A percentile compares a stretch with the other conserved stretches of the same genome.
These are phyloP conservation scores for Coffea canephora DNA, from an alignment of 257 asterid genomes.

Conservation along the genomic window DNA sequence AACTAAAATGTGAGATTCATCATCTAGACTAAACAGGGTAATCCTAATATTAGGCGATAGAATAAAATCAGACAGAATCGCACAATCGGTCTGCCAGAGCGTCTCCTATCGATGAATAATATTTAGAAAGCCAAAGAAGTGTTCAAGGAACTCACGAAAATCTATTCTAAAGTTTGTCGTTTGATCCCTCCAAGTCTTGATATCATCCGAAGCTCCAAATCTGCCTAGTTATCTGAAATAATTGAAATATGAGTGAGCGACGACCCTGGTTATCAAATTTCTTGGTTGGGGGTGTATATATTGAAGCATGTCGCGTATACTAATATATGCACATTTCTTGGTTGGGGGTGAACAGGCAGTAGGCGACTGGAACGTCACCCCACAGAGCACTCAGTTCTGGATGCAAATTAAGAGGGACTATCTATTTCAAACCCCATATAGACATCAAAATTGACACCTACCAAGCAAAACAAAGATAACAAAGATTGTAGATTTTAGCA, in stretches of 20 bases:
- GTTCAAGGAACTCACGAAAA: no score
- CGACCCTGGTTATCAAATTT: background rate
- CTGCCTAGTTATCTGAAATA: slow-evolving; percentile 18
- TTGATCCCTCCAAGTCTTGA: slow-evolving; percentile 2
- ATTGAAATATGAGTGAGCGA: background rate
- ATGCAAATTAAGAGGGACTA: background rate
- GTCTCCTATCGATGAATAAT: no score
- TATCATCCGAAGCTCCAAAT: slow-evolving; percentile 10
- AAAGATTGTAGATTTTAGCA: background rate
- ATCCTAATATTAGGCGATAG: no score
- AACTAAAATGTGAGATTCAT: no score
- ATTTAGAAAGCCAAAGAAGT: no score
- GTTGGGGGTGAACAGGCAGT: background rate
- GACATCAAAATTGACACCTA: background rate
- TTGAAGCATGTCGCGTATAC: no score
- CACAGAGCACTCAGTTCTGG: background rate
- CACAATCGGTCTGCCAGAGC: no score
- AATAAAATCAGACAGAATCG: no score
- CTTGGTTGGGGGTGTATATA: background rate
- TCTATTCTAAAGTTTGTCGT: slow-evolving; percentile 1
- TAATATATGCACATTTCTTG: no score
- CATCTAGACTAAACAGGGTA: no score
- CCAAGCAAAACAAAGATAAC: background rate
- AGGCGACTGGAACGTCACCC: background rate
- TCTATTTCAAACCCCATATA: background rate